A percentile compares a stretch with the other conserved stretches of the same genome.
Conservation (phyloP, 139 green algal species). For the Monoraphidium neglectum region DNA sequence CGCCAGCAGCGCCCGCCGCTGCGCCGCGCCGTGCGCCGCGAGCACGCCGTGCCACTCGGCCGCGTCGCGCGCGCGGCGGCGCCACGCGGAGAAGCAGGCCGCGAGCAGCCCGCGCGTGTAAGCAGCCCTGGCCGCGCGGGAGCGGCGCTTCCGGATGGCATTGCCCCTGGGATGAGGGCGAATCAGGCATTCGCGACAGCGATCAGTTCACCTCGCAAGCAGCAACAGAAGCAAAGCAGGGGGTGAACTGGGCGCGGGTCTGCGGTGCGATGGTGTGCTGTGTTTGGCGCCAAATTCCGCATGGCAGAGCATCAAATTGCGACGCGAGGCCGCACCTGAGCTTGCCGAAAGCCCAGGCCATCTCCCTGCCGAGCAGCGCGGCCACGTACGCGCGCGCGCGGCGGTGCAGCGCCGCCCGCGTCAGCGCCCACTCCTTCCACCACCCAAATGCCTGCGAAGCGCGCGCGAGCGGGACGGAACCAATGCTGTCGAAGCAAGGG, state of each 20-base stretch:
- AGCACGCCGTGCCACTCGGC: not conserved
- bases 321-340: constrained; percentile 15
- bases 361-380: not conserved
- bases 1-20: constrained; percentile 1
- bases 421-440: constrained; percentile 25
- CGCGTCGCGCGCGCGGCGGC: not conserved
- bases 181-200: no score
- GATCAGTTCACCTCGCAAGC: no score
- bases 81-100: constrained; percentile 1
- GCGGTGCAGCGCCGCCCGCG: constrained; percentile 9
- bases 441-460: constrained; percentile 16
- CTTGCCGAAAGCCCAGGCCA: constrained; percentile 20
- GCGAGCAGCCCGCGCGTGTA: not conserved
- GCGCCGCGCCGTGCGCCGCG: not conserved
- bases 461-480: no score
- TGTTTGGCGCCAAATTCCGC: no score
- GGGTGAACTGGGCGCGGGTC: no score
- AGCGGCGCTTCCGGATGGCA: constrained; percentile 23
- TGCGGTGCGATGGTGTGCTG: no score
- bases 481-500: no score
- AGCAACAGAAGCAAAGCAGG: no score
- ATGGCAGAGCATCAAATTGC: no score
- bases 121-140: constrained; percentile 6
- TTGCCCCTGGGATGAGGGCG: constrained; percentile 4
- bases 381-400: constrained; percentile 1